Evolutionary conservation across 2,329 filamentous ascomycete species (phyloP), one percentile per base, ranked within the genome.

Genomic region (Aspergillus fijiensis): DNA sequence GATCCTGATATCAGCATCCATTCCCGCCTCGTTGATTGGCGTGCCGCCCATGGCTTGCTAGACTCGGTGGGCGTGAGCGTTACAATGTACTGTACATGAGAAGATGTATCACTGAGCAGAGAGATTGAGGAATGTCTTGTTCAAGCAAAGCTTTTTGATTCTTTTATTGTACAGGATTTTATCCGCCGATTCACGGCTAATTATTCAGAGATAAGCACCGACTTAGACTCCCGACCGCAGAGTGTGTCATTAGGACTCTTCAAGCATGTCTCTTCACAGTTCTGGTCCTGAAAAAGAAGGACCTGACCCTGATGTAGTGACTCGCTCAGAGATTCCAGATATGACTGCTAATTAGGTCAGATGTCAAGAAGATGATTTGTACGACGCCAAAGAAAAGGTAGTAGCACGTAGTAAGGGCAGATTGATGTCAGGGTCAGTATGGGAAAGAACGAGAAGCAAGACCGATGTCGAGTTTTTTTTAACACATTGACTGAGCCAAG

Each of bases 61-160:
- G 7, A 29, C 27, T 10, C 9, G 9, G 27, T 29, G 33, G 42
- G 53, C 47, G 16, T 49, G 33, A 58, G 57, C 29, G 52, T 49
- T 59, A 48, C 54, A 48, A 53, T 64, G 61, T 66, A 66, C 58
- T 66, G 62, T 66, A 64, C 55, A 60, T 63, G 61, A 45, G 19
- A 54, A 35, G 64, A 65, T 58, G 33, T 3, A 1, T 54, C 60
- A 60, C 62, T 63, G 57, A 62, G 58, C 57, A 55, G 49, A 55
- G 55, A 45, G 16, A 19, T 45, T 16, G 16, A 45, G 16, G 16
- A 9, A 7, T 7, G 16, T 16, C 39, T 19, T 19, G 39, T 45
- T n/a, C 14, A 45, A 61, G 57, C 53, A 56, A 51, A 50, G 47
- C 19, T 33, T 49, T 56, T 58, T 53, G 29, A 4, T 49, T 42